Conservation (phyloP, 2,329 filamentous ascomycete species). For the Aschersonia sp. region DNA sequence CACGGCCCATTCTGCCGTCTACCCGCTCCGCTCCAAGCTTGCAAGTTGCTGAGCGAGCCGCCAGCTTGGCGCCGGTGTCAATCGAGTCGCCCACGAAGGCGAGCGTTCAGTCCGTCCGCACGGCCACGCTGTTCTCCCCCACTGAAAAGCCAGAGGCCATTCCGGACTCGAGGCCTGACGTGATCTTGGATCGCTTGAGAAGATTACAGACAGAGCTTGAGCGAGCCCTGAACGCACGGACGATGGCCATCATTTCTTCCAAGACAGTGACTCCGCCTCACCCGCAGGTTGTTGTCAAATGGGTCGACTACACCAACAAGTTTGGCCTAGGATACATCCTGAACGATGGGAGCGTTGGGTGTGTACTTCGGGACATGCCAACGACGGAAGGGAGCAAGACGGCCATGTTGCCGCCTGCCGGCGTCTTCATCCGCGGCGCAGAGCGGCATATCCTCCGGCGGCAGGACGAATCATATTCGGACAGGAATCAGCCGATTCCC, state of each 20-base stretch:
- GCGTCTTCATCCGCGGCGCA: conserved; percentile 56
- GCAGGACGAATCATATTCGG: conserved; percentile 37
- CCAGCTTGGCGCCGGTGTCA: conserved; percentile 12
- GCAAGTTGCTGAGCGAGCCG: conserved; percentile 15
- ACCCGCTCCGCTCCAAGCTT: conserved; percentile 12
- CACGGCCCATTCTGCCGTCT: conserved; percentile 13
- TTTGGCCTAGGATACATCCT: conserved; percentile 75
- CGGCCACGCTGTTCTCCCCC: conserved; percentile 40
- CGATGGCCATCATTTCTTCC: conserved; percentile 44
- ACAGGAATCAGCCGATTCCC: conserved; percentile 47
- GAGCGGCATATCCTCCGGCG: conserved; percentile 54
- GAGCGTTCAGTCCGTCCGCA: conserved; percentile 15
- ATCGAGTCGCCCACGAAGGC: conserved; percentile 12
- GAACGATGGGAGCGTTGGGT: conserved; percentile 68
- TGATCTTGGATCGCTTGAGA: conserved; percentile 39
- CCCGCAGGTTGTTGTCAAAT: conserved; percentile 57
- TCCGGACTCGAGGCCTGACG: conserved; percentile 39
- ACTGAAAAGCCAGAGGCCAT: conserved; percentile 35
- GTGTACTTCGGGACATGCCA: conserved; percentile 44
- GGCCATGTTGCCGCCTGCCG: conserved; percentile 50
- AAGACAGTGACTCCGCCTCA: conserved; percentile 39
- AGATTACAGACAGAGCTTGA: conserved; percentile 46
- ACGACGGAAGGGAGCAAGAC: conserved; percentile 33
- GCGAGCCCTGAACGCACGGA: conserved; percentile 46
- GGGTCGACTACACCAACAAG: conserved; percentile 82